Evolutionary conservation across 331 rosid species (phyloP), one percentile per base, ranked within the genome.

Genomic region (Prunus yedoensis): DNA sequence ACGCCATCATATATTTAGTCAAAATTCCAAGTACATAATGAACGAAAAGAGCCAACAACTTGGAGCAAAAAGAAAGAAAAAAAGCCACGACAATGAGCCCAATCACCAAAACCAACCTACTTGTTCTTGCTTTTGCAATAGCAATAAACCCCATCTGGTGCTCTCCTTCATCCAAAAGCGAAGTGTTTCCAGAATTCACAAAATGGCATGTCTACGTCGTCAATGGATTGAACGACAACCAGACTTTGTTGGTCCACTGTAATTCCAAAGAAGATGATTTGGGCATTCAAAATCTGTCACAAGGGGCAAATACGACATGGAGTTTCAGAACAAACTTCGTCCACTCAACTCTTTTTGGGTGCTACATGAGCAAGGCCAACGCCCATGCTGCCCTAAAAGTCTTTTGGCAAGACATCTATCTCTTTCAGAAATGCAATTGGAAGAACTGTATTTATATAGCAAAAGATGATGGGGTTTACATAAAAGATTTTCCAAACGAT

Each of bases 331-430:
- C 74, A 0, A 80, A 89, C 46, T 70, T 84, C 43, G 23, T 32
- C 14, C 83, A 81, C 53, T 57, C 85, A 50, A 86, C 89, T 0
- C 15, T 68, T 0, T 86, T 83, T 54, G 85, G 86, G 91, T 89
- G 93, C 75, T 1, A 66, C 30, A 59, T 81, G 25, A 43, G 61
- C 1, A 81, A 46, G 30, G 75, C 71, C 15, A 13, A 66, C 3
- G 83, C 60, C 43, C 15, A 47, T 10, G 74, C 75, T 54, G 4
- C 66, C 1, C 76, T 83, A 32, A 56, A 81, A 3, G 89, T 80
- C 23, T 89, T 89, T 74, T 78, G 88, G 90, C 50, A 74, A 18
- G 86, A 89, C n/a, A 75, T 21, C 18, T 1, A 8, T 0, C 43
- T 56, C 23, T 83, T 89, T 28, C 79, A 75, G 14, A 79, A 74